Percentiles rank a stretch among this genome's conserved stretches.
Conservation (phyloP, 2,329 filamentous ascomycete species). For the Talaromyces atroroseus region DNA sequence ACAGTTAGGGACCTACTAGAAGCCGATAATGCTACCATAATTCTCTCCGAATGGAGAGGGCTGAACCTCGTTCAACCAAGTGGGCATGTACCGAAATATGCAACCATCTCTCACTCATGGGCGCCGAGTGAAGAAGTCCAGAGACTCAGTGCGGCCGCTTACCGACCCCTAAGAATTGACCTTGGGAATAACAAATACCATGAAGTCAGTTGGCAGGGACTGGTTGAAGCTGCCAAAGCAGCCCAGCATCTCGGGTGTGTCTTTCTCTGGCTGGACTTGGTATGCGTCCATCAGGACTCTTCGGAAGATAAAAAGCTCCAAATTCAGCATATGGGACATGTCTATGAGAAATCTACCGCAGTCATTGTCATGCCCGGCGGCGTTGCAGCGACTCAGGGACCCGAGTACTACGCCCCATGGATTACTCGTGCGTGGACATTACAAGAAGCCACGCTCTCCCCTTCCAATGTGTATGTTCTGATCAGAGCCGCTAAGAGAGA, state of each 20-base stretch:
- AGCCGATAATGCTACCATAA: neutral
- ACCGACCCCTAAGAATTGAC: neutral
- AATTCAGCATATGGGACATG: slow-evolving; percentile 8
- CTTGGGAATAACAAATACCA: neutral
- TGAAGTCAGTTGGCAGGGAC: slow-evolving; percentile 3
- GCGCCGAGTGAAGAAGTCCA: slow-evolving; percentile 1
- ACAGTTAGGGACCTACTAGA: neutral
- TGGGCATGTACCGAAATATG: slow-evolving; percentile 2
- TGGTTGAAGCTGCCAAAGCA: slow-evolving; percentile 7
- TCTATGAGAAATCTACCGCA: neutral
- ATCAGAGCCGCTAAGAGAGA: neutral
- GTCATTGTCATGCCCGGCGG: slow-evolving; percentile 9
- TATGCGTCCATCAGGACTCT: slow-evolving; percentile 3
- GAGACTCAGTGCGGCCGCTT: neutral
- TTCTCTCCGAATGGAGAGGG: slow-evolving; percentile 7
- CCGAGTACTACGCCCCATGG: slow-evolving; percentile 1
- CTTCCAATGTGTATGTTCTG: slow-evolving; percentile 3
- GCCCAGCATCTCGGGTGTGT: neutral
- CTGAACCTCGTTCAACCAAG: slow-evolving; percentile 1
- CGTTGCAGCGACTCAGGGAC: neutral
- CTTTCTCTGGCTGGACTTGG: slow-evolving; percentile 6
- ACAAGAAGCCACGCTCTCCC: slow-evolving; percentile 6
- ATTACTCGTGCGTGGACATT: slow-evolving; percentile 9
- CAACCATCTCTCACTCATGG: slow-evolving; percentile 9
- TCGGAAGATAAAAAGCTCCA: slow-evolving; percentile 5